Percentiles rank a stretch among this genome's conserved stretches.
Conservation (phyloP, 2,329 filamentous ascomycete species). For the Pestalotiopsis sp. region DNA sequence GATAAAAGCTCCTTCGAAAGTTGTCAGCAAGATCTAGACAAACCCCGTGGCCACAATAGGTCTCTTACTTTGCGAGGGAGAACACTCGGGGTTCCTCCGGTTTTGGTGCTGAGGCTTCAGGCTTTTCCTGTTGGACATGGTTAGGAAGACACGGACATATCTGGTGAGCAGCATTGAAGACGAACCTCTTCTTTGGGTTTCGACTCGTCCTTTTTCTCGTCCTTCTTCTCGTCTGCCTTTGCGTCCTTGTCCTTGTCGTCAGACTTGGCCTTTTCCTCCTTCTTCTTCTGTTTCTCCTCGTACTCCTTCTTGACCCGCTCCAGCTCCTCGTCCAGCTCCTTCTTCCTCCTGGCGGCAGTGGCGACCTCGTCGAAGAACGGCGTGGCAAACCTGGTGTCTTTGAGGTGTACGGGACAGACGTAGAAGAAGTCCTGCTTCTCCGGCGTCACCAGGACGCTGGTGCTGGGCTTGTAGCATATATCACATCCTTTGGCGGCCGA, state of each 20-base stretch:
- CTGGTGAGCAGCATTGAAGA: background rate
- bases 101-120: conserved; percentile 31
- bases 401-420: conserved; percentile 80
- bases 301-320: conserved; percentile 75
- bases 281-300: conserved; percentile 70
- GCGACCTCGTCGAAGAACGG: conserved; percentile 73
- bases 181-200: conserved; percentile 34
- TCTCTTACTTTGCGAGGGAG: conserved; percentile 72
- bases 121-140: conserved; percentile 1
- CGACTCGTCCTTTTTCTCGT: conserved; percentile 27
- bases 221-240: conserved; percentile 33
- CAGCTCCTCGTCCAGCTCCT: conserved; percentile 63
- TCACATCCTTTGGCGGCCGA: conserved; percentile 82
- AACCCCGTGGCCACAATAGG: background rate
- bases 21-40: background rate
- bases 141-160: background rate
- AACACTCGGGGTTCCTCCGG: conserved; percentile 81
- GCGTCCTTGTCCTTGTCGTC: conserved; percentile 49
- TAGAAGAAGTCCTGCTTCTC: conserved; percentile 93
- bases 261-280: conserved; percentile 61
- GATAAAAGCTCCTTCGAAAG: conserved; percentile 73
- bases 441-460: conserved; percentile 84
- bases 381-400: conserved; percentile 79
- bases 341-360: conserved; percentile 65
- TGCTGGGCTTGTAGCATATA: conserved; percentile 87